phyloP scores from a whole-genome alignment of 768 basidiomycete species.

The Saitozyma podzolica region DNA sequence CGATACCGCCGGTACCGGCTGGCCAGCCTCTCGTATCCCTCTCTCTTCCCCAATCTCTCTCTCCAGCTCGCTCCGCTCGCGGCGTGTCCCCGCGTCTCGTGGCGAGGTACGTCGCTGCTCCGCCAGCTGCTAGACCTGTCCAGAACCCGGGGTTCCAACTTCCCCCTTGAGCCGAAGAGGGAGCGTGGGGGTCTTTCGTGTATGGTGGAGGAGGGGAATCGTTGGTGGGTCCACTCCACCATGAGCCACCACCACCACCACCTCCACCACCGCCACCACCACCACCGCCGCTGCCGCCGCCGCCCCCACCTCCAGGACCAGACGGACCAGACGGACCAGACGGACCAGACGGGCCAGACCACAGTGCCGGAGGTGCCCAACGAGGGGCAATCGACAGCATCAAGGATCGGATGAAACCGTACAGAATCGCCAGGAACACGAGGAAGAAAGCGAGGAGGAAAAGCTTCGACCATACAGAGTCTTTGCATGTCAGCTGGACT shows the following conservation, averaged over 20 bases:
- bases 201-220: conserved; percentile 46
- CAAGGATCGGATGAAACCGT: conserved; percentile 64
- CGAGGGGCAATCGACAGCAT: conserved; percentile 50
- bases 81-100: conserved; percentile 4
- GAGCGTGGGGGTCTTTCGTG: conserved; percentile 24
- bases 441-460: conserved; percentile 11
- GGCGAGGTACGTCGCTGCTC: conserved; percentile 59
- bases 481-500: not conserved
- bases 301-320: conserved; percentile 52
- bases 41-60: conserved; percentile 18
- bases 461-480: conserved; percentile 7
- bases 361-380: conserved; percentile 50
- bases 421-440: conserved; percentile 41
- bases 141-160: conserved; percentile 75
- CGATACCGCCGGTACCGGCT: conserved; percentile 3
- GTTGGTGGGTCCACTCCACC: conserved; percentile 53
- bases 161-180: conserved; percentile 59
- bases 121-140: conserved; percentile 76
- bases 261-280: conserved; percentile 47
- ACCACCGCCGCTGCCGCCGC: conserved; percentile 55
- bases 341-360: conserved; percentile 35
- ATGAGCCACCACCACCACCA: conserved; percentile 47
- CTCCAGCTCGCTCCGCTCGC: conserved; percentile 20
- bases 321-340: conserved; percentile 34
- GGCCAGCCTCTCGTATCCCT: conserved; percentile 36